Evolutionary conservation across 2,329 filamentous ascomycete species (phyloP).

Genomic region (Fusarium annulatum): DNA sequence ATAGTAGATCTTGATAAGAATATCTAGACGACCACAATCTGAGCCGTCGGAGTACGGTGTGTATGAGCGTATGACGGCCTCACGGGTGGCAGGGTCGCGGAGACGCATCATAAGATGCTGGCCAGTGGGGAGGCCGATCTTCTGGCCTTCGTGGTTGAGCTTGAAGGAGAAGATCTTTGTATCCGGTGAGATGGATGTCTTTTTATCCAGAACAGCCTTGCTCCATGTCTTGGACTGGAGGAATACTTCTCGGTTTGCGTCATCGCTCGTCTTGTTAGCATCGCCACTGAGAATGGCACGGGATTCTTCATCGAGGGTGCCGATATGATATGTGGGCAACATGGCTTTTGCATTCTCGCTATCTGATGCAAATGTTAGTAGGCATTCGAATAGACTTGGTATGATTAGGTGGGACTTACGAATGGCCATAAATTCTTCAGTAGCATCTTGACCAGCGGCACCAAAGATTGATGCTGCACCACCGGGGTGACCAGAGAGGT

Average conservation of each 20-base stretch:
- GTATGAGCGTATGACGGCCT: slow-evolving; percentile 85
- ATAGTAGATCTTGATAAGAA: slow-evolving; percentile 87
- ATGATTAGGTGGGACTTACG: slow-evolving; percentile 66
- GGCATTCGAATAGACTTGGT: not conserved
- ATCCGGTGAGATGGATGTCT: slow-evolving; percentile 78
- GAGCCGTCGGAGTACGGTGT: slow-evolving; percentile 79
- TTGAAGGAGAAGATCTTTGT: slow-evolving; percentile 84
- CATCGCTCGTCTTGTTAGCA: slow-evolving; percentile 47
- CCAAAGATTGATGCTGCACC: slow-evolving; percentile 86
- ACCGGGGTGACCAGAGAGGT: slow-evolving; percentile 85
- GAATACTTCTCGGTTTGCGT: slow-evolving; percentile 69
- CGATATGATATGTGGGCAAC: slow-evolving; percentile 89
- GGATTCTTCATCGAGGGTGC: slow-evolving; percentile 74
- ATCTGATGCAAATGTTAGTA: slow-evolving; percentile 63
- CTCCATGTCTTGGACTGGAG: slow-evolving; percentile 78
- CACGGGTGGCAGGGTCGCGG: slow-evolving; percentile 74
- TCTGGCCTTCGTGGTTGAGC: slow-evolving; percentile 76
- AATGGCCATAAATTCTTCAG: slow-evolving; percentile 92
- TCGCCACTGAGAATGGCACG: slow-evolving; percentile 62
- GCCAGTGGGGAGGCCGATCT: slow-evolving; percentile 81
- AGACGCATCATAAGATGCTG: slow-evolving; percentile 90
- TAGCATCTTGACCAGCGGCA: slow-evolving; percentile 83
- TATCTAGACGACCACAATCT: slow-evolving; percentile 72
- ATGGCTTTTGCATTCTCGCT: slow-evolving; percentile 92
- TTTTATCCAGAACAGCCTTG: slow-evolving; percentile 75